Evolutionary conservation across 371 early-diverging fungal genomes (phyloP).

Genomic region (Mucor racemosus): DNA sequence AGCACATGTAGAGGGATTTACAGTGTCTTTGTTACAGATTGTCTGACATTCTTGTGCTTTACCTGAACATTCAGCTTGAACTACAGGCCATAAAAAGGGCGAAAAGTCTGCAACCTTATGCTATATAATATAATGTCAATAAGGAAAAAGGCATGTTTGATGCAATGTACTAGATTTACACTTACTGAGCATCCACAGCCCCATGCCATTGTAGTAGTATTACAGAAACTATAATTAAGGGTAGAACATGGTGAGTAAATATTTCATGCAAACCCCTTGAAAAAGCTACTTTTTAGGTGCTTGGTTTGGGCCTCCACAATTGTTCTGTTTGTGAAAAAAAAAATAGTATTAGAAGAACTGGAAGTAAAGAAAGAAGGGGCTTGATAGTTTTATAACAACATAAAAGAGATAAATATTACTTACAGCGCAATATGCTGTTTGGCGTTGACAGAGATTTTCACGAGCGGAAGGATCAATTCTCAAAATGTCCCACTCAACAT

Average conservation of each 20-base stretch:
- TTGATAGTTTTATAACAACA: background rate
- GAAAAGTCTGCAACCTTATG: slow-evolving; percentile 23
- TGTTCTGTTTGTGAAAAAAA: slow-evolving; percentile 24
- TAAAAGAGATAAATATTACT: background rate
- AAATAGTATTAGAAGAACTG: background rate
- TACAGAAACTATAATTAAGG: slow-evolving; percentile 27
- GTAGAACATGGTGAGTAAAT: background rate
- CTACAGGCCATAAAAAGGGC: slow-evolving; percentile 33
- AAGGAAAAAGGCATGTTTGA: background rate
- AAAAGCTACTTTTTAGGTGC: slow-evolving; percentile 38
- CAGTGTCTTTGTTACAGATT: slow-evolving; percentile 22
- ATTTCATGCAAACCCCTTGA: background rate
- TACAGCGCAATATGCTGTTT: slow-evolving; percentile 41
- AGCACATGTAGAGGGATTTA: slow-evolving; percentile 26
- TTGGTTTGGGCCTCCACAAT: slow-evolving; percentile 38
- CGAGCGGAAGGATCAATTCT: slow-evolving; percentile 30
- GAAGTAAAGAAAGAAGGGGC: too few species aligned
- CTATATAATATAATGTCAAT: slow-evolving; percentile 7
- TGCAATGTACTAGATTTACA: background rate
- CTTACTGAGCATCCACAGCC: slow-evolving; percentile 43
- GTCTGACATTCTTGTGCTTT: slow-evolving; percentile 35
- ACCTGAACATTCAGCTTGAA: slow-evolving; percentile 39
- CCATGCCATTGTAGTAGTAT: slow-evolving; percentile 49
- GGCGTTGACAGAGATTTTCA: slow-evolving; percentile 36
- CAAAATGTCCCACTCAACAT: slow-evolving; percentile 34